Conservation (phyloP, 2,329 filamentous ascomycete genomes). For the Tympanopsis confertula region DNA sequence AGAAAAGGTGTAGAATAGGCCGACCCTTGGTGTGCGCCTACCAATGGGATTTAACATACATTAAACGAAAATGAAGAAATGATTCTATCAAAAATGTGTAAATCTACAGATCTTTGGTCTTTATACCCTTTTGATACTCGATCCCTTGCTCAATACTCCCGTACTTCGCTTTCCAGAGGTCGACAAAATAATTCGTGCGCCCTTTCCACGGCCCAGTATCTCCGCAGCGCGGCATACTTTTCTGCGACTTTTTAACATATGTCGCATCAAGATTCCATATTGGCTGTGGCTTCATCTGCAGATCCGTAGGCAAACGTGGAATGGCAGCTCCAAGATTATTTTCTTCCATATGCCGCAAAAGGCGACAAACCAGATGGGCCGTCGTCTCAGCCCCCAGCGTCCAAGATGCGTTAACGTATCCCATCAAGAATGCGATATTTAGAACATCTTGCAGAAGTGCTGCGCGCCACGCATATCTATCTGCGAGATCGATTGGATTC, state of each 20-base stretch:
- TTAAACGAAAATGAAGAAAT: too few species aligned
- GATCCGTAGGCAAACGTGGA: neutral
- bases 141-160: too few species aligned
- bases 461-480: conserved; percentile 43
- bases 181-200: neutral
- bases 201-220: neutral
- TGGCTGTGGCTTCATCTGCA: neutral
- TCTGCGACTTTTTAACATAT: neutral
- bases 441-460: conserved; percentile 52
- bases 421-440: conserved; percentile 44
- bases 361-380: conserved; percentile 31
- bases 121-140: too few species aligned
- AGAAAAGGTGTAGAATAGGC: too few species aligned
- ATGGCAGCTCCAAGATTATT: conserved; percentile 11
- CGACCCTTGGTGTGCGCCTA: too few species aligned
- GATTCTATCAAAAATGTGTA: too few species aligned
- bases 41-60: too few species aligned
- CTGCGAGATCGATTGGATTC: conserved; percentile 22
- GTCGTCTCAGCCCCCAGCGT: conserved; percentile 47
- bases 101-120: too few species aligned
- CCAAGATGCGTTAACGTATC: conserved; percentile 51
- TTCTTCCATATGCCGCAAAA: conserved; percentile 36
- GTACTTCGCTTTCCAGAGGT: neutral
- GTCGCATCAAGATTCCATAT: neutral
- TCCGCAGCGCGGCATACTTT: neutral